Base-by-base conservation (phyloP, 2,329 filamentous ascomycete genomes). In the Exophiala sp. region DNA sequence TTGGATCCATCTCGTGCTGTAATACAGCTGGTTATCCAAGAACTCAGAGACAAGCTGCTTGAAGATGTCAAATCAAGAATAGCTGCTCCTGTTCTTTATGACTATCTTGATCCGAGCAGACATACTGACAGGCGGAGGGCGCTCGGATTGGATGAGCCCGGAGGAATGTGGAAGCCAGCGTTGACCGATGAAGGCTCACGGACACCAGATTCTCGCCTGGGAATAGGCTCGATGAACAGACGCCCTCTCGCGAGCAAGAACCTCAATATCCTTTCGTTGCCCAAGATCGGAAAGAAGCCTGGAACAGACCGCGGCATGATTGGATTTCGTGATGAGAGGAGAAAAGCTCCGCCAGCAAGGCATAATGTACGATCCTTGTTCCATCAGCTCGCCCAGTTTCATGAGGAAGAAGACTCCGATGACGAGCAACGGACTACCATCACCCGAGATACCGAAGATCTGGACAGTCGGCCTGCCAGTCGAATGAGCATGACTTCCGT, bases 1-100 rank as follows among this genome's bases (percentile, higher is more conserved):
- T 83, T 96, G 60, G 92, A 99, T 69, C 92, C 94, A n/a, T 89
- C 92, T 3, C 75, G 78, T 45, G 92, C 95, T 66, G 92, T 94
- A 33, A 78, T 91, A 36, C 85, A 91, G 57, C 81, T 88, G 41
- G 81, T 96, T 49, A 82, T 87, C 47, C 82, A 84, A 49, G 91
- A 97, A 69, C 77, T 99, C 67, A 85, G 83, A 55, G 88, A 95
- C 67, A 94, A 95, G 69, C 76, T 99, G 34, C 84, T 97, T 58
- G 84, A 88, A 61, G 91, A 96, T 68, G 88, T 97, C 65, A 91
- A 91, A 63, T 88, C 87, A 41, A 88, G 92, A 64, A 85, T 97
- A 44, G 91, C 89, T 7, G 88, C 86, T 5, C 90, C 91, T 2
- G 81, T 85, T 40, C 78, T 99, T 35, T 87, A 89, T 62, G 83